Conservation (phyloP, 441 rosid species). For the Biscutella auriculata region DNA sequence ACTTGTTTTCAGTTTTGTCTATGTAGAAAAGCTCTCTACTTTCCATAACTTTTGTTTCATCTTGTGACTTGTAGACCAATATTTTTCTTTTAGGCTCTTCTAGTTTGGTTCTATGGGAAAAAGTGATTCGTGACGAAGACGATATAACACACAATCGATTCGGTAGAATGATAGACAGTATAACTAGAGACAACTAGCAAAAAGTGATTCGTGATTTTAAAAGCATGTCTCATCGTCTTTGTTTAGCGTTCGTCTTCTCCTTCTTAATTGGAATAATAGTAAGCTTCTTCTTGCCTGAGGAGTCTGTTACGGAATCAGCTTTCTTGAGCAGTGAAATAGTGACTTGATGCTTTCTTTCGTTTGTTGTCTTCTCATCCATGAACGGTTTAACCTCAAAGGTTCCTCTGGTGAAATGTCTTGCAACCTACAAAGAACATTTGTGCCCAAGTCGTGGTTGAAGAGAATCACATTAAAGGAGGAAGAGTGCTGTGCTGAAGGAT, state of each 20-base stretch:
- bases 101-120: constrained; percentile 8
- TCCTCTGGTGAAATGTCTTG: constrained; percentile 75
- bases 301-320: constrained; percentile 38
- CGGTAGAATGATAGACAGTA: neutral
- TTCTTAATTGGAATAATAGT: constrained; percentile 64
- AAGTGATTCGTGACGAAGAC: neutral
- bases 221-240: constrained; percentile 11
- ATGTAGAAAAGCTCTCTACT: constrained; percentile 13
- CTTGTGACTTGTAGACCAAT: constrained; percentile 1
- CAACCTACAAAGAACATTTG: constrained; percentile 39
- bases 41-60: neutral
- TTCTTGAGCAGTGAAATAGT: constrained; percentile 51
- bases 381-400: constrained; percentile 71
- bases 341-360: constrained; percentile 41
- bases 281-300: constrained; percentile 52
- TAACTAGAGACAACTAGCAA: constrained; percentile 2
- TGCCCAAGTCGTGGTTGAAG: neutral
- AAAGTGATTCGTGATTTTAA: neutral
- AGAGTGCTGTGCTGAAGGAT: neutral
- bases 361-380: constrained; percentile 41
- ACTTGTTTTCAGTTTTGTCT: constrained; percentile 20
- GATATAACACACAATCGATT: constrained; percentile 10
- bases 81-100: neutral
- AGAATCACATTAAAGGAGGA: neutral
- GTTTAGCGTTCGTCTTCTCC: constrained; percentile 37